Evolutionary conservation across 2,329 filamentous ascomycete species (phyloP).

Genomic region (Botryotinia convoluta): DNA sequence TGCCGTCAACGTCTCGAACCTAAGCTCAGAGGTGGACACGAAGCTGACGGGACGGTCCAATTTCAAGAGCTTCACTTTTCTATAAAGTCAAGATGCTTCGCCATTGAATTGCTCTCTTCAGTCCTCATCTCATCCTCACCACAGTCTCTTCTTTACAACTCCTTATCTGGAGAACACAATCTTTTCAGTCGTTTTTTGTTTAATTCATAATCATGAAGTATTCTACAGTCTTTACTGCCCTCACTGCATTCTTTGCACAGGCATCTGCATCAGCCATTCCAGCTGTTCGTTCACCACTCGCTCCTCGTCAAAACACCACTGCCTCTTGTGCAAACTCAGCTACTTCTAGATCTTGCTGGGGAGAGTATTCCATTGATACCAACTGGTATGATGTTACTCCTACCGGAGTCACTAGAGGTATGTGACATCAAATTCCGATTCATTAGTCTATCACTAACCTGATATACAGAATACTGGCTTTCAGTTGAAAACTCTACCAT

Average conservation of each 20-base stretch:
- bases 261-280: constrained; percentile 30
- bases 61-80: neutral
- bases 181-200: neutral
- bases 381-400: constrained; percentile 36
- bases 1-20: neutral
- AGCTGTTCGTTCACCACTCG: constrained; percentile 20
- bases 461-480: constrained; percentile 31
- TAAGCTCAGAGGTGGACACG: neutral
- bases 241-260: constrained; percentile 26
- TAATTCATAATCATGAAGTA: constrained; percentile 30
- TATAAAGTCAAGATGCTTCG: constrained; percentile 7
- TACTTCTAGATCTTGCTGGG: constrained; percentile 38
- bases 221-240: constrained; percentile 27
- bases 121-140: neutral
- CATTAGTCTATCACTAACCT: constrained; percentile 18
- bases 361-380: constrained; percentile 37
- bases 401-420: constrained; percentile 38
- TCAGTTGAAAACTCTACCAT: constrained; percentile 32
- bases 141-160: neutral
- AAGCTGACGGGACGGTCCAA: neutral
- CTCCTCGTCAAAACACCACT: constrained; percentile 19
- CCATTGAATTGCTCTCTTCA: neutral
- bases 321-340: constrained; percentile 34
- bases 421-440: neutral
- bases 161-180: neutral